Percentiles rank a stretch among this genome's conserved stretches.
Evolutionary conservation across 2,329 filamentous ascomycete species (phyloP).

Genomic region (Pseudogymnoascus sp.): DNA sequence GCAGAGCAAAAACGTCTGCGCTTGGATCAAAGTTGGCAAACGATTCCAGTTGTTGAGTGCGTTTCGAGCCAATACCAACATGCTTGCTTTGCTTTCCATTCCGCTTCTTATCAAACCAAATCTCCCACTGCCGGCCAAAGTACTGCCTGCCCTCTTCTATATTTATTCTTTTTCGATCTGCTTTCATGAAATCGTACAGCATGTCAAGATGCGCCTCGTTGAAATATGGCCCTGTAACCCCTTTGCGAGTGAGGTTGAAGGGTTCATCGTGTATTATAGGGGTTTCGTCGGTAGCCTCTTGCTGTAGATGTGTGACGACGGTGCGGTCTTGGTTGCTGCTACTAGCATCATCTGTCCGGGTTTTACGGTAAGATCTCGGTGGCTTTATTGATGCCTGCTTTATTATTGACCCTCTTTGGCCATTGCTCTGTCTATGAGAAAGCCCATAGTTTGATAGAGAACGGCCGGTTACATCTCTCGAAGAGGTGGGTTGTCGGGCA

Average conservation of each 20-base stretch:
- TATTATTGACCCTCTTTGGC: neutral
- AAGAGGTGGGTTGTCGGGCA: neutral
- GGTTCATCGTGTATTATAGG: neutral
- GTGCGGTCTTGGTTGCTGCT: neutral
- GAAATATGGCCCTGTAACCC: neutral
- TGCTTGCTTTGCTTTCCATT: neutral
- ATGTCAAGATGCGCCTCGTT: neutral
- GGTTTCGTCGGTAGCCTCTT: neutral
- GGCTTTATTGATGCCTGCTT: neutral
- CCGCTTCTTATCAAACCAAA: neutral
- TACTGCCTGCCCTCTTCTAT: neutral
- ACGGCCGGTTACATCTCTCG: neutral
- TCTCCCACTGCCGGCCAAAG: neutral
- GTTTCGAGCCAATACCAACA: neutral
- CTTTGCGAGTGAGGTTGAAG: neutral
- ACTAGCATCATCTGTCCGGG: neutral
- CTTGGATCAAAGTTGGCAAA: constrained; percentile 3
- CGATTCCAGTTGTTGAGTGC: neutral
- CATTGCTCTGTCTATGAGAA: neutral
- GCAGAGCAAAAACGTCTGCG: neutral
- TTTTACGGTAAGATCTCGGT: neutral
- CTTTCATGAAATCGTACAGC: neutral
- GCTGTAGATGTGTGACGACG: neutral
- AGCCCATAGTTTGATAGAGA: neutral
- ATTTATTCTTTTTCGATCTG: neutral